Percentiles rank a stretch among this genome's conserved stretches.
phyloP scores from a whole-genome alignment of 2,329 filamentous ascomycete genomes.

The Elsinoe australis region DNA sequence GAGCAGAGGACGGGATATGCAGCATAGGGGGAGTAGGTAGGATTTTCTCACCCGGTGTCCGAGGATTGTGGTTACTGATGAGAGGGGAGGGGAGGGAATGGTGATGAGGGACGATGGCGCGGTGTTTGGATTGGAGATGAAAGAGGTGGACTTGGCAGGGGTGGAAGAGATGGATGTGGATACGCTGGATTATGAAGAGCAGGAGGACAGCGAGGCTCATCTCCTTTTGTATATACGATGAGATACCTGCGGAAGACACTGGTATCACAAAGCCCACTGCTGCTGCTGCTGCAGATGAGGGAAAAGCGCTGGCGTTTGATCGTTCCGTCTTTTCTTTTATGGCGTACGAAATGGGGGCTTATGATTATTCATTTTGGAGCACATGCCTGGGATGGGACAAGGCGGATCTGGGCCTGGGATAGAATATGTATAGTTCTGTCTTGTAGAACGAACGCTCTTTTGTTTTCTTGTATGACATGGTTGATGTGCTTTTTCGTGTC shows the following conservation, averaged over 20 bases:
- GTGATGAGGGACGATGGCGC: neutral
- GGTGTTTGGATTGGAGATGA: neutral
- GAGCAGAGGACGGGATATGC: neutral
- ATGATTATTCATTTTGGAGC: too few species aligned
- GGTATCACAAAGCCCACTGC: too few species aligned
- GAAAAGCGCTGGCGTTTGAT: constrained; percentile 14
- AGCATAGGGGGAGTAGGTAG: constrained; percentile 13
- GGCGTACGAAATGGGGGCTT: neutral
- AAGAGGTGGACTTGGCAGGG: neutral
- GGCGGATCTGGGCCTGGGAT: neutral
- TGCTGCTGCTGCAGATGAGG: too few species aligned
- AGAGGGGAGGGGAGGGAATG: neutral
- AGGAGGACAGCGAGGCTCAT: neutral
- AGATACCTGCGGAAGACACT: neutral
- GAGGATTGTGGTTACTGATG: neutral
- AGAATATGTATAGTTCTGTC: constrained; percentile 6
- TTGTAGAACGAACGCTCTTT: neutral
- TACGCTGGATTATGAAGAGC: neutral
- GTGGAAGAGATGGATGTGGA: neutral
- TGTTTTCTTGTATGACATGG: neutral
- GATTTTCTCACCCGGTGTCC: neutral
- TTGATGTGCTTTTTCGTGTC: neutral
- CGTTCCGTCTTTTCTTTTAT: constrained; percentile 5
- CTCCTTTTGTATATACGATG: constrained; percentile 14
- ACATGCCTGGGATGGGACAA: neutral